Percentiles rank a stretch among this genome's conserved stretches.
phyloP scores from a whole-genome alignment of 2,329 filamentous ascomycete species.

The Phoma sp. region DNA sequence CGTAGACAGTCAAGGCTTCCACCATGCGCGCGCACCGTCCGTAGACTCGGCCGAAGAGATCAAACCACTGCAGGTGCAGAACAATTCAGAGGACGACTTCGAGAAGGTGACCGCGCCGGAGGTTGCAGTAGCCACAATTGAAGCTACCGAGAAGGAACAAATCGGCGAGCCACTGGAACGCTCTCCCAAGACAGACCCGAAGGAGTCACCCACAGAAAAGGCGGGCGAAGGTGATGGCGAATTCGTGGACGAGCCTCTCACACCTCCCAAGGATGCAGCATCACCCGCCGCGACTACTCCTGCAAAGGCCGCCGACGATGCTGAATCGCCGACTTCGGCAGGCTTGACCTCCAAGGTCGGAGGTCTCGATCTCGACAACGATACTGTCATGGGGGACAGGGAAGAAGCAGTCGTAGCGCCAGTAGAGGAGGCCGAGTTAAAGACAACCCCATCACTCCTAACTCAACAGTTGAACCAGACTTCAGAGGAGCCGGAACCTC shows the following conservation, averaged over 20 bases:
- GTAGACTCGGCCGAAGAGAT: constrained; percentile 68
- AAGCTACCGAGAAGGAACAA: constrained; percentile 60
- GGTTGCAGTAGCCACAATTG: constrained; percentile 72
- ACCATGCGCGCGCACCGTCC: constrained; percentile 57
- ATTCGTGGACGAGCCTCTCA: constrained; percentile 80
- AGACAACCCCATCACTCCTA: constrained; percentile 49
- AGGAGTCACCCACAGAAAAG: constrained; percentile 33
- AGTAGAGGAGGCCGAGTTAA: constrained; percentile 34
- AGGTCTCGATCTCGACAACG: constrained; percentile 66
- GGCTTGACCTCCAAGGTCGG: constrained; percentile 64
- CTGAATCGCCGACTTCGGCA: constrained; percentile 58
- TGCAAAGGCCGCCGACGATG: constrained; percentile 39
- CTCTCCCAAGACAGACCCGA: constrained; percentile 55
- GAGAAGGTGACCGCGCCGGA: constrained; percentile 80
- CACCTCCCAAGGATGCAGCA: constrained; percentile 56
- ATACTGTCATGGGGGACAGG: constrained; percentile 58
- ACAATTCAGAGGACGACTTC: constrained; percentile 88
- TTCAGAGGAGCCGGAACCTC: constrained; percentile 27
- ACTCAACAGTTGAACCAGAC: constrained; percentile 52
- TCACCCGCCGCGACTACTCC: constrained; percentile 26
- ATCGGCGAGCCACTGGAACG: constrained; percentile 47
- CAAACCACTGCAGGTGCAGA: constrained; percentile 78
- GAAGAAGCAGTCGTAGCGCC: constrained; percentile 29
- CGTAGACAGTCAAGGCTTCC: constrained; percentile 61
- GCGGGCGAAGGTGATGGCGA: constrained; percentile 63